Base-by-base conservation (phyloP, 116 monocot genomes). In the Cymodocea nodosa region DNA sequence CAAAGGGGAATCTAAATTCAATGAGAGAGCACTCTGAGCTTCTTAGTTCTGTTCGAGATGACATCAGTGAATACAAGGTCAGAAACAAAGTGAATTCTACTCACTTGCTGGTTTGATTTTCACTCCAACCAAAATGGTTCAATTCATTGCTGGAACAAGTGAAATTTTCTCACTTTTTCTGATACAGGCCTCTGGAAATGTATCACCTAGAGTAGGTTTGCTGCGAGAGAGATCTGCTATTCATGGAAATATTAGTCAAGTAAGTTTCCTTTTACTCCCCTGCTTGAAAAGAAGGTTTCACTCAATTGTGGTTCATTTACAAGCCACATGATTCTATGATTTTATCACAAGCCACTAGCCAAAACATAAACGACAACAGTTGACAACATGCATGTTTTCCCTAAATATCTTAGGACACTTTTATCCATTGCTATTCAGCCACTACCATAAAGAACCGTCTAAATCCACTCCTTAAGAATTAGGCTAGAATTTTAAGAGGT, bases 11-110 rank as follows among this genome's bases (percentile, higher is more conserved):
- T 71, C 67, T 99, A 70, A 92, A 75, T 73, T 86, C 86, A 19
- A 82, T 99, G 79, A 84, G 78, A 71, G 92, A 99, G 71, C 92
- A 99, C 66, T 79, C 98, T 40, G 92, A 92, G 64, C 98, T 99
- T 81, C 84, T 99, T 17, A 92, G 67, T 75, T 92, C 98, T 54
- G 86, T 99, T 30, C 74, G 92, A 23, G 86, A 84, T 79, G 98
- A 89, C 70, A 99, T 92, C 55, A 89, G 70, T 76, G 98, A 92
- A 78, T 86, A 82, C 52, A 92, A 89, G 98, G 98, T 89, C 64
- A 75, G 63, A 11, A 23, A 30, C 30, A 30, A 69, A n/a, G 23
- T 64, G 25, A 25, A 20, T 5, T 50, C 9, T 30, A 3, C 3
- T 30, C 30, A 30, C 30, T 2, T 48, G 49, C 62, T 40, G 48